Base-by-base conservation (phyloP, 2,329 filamentous ascomycete genomes). In the Rutstroemia sp. region DNA sequence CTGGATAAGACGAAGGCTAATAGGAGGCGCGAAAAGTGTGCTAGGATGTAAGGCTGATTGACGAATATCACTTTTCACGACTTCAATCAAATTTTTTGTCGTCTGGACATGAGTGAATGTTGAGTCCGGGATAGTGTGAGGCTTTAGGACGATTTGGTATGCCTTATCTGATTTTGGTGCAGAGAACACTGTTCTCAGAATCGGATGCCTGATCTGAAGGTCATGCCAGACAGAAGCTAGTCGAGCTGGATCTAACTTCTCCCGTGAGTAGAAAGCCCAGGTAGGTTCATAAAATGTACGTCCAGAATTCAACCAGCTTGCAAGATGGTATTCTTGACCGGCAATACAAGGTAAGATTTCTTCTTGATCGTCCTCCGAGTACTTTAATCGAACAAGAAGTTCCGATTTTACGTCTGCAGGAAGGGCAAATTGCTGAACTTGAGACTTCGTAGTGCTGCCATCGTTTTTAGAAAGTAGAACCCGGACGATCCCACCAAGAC, bases 271-370 rank as follows among this genome's bases (percentile, higher is more conserved):
- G 39, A 52, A 52, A 7, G 50, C 50, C 50, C 50, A 52, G 4
- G 50, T 45, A 2, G 50, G 50, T 45, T 52, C 39, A 17, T 52
- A 52, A 10, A 52, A 52, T 6, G 39, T 52, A 27, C 50, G 39
- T 10, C 50, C 50, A 16, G 21, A 45, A 9, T 52, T 45, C 1
- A 52, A 25, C 39, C 39, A 52, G 6, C 50, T 52, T 8, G 49
- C 38, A 14, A 51, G 23, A 51, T 51, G 50, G 4, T 45, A 52
- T 52, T 52, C 50, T 16, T 52, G 50, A 9, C 39, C 50, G 7
- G 50, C 50, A 34, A 52, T 42, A 23, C 8, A 19, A 3, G 39
- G 50, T 21, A 52, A 16, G 7, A 45, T 45, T 23, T 52, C 39
- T 27, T 52, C 39, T 14, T 21, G 23, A 1, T 14, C 42, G 19